Conservation (phyloP, 441 rosid species). For the Rhodomyrtus psidioides region DNA sequence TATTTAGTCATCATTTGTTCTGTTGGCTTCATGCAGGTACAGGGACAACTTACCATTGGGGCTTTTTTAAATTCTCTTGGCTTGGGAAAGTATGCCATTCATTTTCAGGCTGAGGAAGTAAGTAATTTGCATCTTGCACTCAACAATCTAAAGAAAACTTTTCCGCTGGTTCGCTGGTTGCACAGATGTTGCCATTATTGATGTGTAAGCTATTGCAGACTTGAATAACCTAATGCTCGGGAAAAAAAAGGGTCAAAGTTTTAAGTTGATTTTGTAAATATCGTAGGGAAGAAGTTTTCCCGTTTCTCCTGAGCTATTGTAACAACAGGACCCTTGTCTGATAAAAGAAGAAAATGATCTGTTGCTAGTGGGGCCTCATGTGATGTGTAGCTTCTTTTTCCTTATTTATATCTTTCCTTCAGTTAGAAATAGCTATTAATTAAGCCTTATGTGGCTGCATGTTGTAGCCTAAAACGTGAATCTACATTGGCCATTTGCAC, state of each 20-base stretch:
- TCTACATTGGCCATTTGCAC: not conserved
- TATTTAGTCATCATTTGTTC: not conserved
- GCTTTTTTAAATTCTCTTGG: slow-evolving; percentile 62
- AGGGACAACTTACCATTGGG: slow-evolving; percentile 65
- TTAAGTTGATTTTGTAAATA: not conserved
- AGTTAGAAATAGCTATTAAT: not conserved
- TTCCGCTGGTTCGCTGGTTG: not conserved
- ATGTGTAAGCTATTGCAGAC: not conserved
- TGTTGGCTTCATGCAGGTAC: slow-evolving; percentile 27
- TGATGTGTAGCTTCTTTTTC: not conserved
- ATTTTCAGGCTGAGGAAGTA: slow-evolving; percentile 87
- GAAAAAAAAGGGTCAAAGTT: not conserved
- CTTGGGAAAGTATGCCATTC: slow-evolving; percentile 59
- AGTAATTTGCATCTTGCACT: slow-evolving; percentile 13
- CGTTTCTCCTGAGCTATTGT: not conserved
- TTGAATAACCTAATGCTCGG: not conserved
- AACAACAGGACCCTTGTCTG: not conserved
- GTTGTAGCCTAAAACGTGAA: not conserved
- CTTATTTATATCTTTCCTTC: not conserved
- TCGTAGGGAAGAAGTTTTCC: not conserved
- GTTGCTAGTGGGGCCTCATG: not conserved
- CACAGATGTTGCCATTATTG: not conserved
- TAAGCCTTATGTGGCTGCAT: not conserved
- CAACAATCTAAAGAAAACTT: not conserved
- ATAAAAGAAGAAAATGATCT: not conserved